Base-by-base conservation (phyloP, 2,329 filamentous ascomycete species). In the Neodidymelliopsis sp. region DNA sequence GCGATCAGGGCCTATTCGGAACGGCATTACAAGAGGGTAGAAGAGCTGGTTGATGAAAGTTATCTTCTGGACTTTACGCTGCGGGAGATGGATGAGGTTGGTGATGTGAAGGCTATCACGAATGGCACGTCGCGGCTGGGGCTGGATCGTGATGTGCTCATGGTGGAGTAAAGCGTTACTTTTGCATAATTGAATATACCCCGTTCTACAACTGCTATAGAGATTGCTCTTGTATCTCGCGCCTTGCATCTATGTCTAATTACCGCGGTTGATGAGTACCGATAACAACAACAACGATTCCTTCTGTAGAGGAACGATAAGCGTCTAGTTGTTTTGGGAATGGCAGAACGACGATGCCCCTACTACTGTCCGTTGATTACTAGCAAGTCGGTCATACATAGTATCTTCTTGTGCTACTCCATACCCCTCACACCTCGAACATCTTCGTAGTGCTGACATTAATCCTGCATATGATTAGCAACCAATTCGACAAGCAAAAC, bases 21-120 rank as follows among this genome's bases (percentile, higher is more conserved):
- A 74, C 83, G 92, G 57, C 94, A 99, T 72, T 97, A 96, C 73
- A 88, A 87, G 72, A 83, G 93, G 44, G 82, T 94, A 61, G 92
- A 96, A 70, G 93, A 96, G 66, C 77, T 97, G 62, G 85, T 92
- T 29, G 93, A 97, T 69, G 94, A 97, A 77, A 96, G 92, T 68
- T 97, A 92, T 74, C 75, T 99, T 64, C 84, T 97, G 29, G 91
- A 96, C 74, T 97, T 95, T 81, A 95, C 93, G 55, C 78, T 97
- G 55, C 83, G 87, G 65, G 90, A 96, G 77, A 97, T 97, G 92
- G 91, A 96, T 67, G 88, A 81, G 70, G 80, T 87, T 38, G 62
- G 59, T 12, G 68, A 63, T 39, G 49, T 66, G 9, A 60, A 55
- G 39, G 56, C 48, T 16, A 53, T 67, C 13, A 65, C 58, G 22